phyloP scores from a whole-genome alignment of 106 monocot species.

The Dendrobium chrysotoxum region DNA sequence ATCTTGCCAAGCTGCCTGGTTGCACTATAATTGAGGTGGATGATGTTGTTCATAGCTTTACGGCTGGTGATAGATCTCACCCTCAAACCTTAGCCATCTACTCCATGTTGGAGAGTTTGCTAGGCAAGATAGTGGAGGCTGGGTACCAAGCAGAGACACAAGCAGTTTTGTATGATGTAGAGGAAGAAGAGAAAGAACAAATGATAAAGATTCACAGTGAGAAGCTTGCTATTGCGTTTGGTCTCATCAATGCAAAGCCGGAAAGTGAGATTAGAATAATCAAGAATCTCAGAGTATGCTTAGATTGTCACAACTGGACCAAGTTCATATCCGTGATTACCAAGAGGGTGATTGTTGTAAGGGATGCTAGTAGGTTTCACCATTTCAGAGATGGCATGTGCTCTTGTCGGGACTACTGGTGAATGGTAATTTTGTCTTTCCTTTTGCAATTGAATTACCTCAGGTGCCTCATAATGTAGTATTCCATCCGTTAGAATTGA shows the following conservation, averaged over 20 bases:
- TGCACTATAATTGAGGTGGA: slow-evolving; percentile 70
- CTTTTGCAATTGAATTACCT: too few relatives aligned
- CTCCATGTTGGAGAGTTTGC: slow-evolving; percentile 39
- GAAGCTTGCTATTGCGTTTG: slow-evolving; percentile 76
- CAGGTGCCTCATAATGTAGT: too few relatives aligned
- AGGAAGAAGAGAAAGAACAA: slow-evolving; percentile 81
- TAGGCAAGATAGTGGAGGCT: slow-evolving; percentile 46
- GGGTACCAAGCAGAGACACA: slow-evolving; percentile 54
- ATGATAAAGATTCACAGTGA: slow-evolving; percentile 79
- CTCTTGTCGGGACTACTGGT: slow-evolving; percentile 87
- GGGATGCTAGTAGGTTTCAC: slow-evolving; percentile 84
- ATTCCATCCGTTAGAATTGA: too few relatives aligned
- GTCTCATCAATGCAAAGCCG: slow-evolving; percentile 42
- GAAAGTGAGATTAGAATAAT: slow-evolving; percentile 69
- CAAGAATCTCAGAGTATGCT: slow-evolving; percentile 78
- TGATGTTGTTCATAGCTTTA: slow-evolving; percentile 45
- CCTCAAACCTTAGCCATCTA: slow-evolving; percentile 42
- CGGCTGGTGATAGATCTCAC: slow-evolving; percentile 54
- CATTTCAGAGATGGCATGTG: slow-evolving; percentile 73
- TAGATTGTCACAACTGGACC: slow-evolving; percentile 64
- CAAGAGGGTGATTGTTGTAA: slow-evolving; percentile 56
- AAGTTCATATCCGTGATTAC: slow-evolving; percentile 66
- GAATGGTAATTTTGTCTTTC: slow-evolving; percentile 10
- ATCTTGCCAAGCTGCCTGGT: slow-evolving; percentile 55
- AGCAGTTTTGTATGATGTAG: slow-evolving; percentile 61